These are phyloP conservation scores for Ogataea wickerhamii DNA, from an alignment of 805 yeast species.

Conservation along the genomic window DNA sequence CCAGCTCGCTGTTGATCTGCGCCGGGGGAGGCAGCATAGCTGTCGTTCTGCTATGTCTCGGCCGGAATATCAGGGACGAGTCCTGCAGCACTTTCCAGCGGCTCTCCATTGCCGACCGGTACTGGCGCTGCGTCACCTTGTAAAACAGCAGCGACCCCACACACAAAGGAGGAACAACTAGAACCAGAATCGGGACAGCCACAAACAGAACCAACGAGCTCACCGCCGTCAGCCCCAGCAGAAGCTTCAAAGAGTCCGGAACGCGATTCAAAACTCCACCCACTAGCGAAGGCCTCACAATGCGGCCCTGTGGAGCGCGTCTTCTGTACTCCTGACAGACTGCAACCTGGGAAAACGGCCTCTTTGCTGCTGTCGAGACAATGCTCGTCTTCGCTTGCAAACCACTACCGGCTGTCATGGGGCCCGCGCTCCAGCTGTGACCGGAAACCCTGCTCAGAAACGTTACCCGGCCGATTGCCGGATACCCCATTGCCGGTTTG, in stretches of 20 bases:
- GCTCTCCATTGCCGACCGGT: slow-evolving; percentile 13
- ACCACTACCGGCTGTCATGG: too few species aligned
- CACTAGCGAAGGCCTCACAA: slow-evolving; percentile 15
- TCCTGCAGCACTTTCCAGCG: slow-evolving; percentile 24
- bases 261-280: slow-evolving; percentile 19
- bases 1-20: slow-evolving; percentile 28
- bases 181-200: slow-evolving; percentile 30
- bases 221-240: slow-evolving; percentile 23
- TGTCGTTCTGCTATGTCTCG: slow-evolving; percentile 12
- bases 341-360: too few species aligned
- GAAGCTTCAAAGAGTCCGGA: slow-evolving; percentile 30
- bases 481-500: too few species aligned
- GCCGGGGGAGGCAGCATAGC: slow-evolving; percentile 24
- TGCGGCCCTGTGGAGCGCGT: slow-evolving; percentile 24
- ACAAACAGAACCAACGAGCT: slow-evolving; percentile 30
- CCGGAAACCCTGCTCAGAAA: too few species aligned
- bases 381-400: too few species aligned
- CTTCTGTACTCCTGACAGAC: too few species aligned
- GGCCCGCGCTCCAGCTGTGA: too few species aligned
- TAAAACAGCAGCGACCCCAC: slow-evolving; percentile 25
- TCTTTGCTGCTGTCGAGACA: too few species aligned
- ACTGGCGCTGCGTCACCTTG: slow-evolving; percentile 12
- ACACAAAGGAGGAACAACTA: slow-evolving; percentile 31
- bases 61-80: slow-evolving; percentile 26
- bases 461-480: too few species aligned